Conservation (phyloP, 2,329 filamentous ascomycete species). For the Rhytidhysteron rufulum region DNA sequence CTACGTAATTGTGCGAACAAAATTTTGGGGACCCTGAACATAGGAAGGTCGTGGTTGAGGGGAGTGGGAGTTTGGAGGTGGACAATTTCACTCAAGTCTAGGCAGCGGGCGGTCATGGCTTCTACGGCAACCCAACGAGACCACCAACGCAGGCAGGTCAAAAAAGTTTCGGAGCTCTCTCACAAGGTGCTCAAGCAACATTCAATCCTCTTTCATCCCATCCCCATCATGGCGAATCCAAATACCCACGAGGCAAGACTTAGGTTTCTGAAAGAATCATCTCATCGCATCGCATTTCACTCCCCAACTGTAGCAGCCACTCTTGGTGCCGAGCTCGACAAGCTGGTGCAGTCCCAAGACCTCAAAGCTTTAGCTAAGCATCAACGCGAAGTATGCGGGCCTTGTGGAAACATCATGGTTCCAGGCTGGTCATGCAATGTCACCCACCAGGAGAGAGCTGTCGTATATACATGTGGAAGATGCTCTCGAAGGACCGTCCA, state of each 20-base stretch:
- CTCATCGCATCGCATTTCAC: slow-evolving; percentile 23
- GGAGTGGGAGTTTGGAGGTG: no score
- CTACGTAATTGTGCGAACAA: no score
- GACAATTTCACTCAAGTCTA: no score
- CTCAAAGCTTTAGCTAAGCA: slow-evolving; percentile 27
- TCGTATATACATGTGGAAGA: slow-evolving; percentile 25
- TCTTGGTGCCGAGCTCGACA: slow-evolving; percentile 25
- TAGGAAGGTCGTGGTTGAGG: no score
- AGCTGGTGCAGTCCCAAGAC: slow-evolving; percentile 21
- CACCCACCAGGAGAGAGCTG: slow-evolving; percentile 15
- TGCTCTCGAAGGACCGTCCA: slow-evolving; percentile 30
- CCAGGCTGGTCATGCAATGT: slow-evolving; percentile 33
- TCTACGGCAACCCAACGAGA: no score
- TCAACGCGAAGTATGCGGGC: slow-evolving; percentile 29
- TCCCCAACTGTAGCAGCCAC: slow-evolving; percentile 32
- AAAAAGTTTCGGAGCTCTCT: no score
- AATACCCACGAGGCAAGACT: slow-evolving; percentile 14
- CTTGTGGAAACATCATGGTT: slow-evolving; percentile 35
- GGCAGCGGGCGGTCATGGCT: no score
- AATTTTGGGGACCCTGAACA: no score
- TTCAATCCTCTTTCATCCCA: no score
- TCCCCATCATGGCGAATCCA: background rate
- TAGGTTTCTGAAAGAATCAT: slow-evolving; percentile 31
- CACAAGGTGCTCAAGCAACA: no score
- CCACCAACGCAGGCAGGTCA: no score